Base-by-base conservation (phyloP, 202 grass and related monocot genomes). In the Musa balbisiana region DNA sequence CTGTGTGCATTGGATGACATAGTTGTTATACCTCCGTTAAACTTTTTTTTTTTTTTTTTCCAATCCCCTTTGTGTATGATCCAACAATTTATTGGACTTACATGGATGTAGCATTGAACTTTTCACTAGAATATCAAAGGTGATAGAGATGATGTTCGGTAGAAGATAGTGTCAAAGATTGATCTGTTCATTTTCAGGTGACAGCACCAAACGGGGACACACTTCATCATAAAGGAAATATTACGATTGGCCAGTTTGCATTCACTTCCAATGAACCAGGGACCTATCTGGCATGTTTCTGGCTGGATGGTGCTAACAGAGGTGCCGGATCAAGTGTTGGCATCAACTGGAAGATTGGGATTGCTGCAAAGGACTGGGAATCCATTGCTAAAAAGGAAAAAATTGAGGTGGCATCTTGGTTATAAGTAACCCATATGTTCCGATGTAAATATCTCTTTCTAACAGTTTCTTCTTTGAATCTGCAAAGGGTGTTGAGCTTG, bases 371-470 rank as follows among this genome's bases (percentile, higher is more conserved):
- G 49, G 75, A 77, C 60, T 65, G 60, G 60, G 75, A 51, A 77
- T 64, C 75, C 21, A 51, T 77, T 17, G 75, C 75, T 24, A 77
- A 62, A 16, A 77, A 77, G 75, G 75, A 77, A 66, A 77, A 77
- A 19, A 65, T 77, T 10, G 2, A 64, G 75, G 75, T 65, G 62
- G 24, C 20, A 15, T 10, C 12, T 25, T 22, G 8, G 24, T 19
- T 16, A 13, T 14, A 51, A 76, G 8, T 12, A 51, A 1, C 11
- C n/a, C n/a, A n/a, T 56, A 49, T 75, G 10, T 14, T 8, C 17
- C 9, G 19, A 49, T 59, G 0, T 59, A 19, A n/a, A 59, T 10
- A 0, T 20, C 6, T n/a, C 8, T 54, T 55, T 6, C 33, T 3
- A 16, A 68, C 56, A 16, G 8, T 19, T 73, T 74, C 0, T 76